Evolutionary conservation across 176 grass and related monocot species (phyloP).

Genomic region (Olyra latifolia): DNA sequence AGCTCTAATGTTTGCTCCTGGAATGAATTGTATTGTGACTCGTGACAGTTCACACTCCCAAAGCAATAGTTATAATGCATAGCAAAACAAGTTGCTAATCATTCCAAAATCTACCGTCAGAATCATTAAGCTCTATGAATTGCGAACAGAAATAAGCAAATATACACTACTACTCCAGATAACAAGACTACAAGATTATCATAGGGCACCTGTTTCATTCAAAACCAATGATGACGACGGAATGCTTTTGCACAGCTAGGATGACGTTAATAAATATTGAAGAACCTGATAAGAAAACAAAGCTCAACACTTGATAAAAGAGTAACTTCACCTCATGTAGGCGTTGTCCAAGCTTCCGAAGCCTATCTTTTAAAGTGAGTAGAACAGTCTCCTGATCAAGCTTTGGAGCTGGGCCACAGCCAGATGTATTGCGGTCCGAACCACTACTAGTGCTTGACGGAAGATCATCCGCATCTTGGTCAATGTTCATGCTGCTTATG

Average conservation of each 20-base stretch:
- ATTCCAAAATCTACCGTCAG: neutral
- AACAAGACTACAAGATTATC: conserved; percentile 8
- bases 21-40: neutral
- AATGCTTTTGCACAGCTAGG: conserved; percentile 6
- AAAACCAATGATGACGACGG: conserved; percentile 7
- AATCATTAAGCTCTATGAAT: neutral
- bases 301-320: neutral
- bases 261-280: conserved; percentile 10
- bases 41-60: conserved; percentile 12
- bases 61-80: neutral
- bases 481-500: conserved; percentile 38
- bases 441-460: conserved; percentile 29
- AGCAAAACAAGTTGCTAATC: conserved; percentile 1
- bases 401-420: conserved; percentile 48
- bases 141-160: neutral
- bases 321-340: conserved; percentile 61
- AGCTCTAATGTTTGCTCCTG: neutral
- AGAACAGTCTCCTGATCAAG: conserved; percentile 47
- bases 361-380: conserved; percentile 58
- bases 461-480: conserved; percentile 34
- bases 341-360: conserved; percentile 54
- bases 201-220: neutral
- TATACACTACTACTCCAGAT: neutral
- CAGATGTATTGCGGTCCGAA: conserved; percentile 48
- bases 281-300: conserved; percentile 8